Evolutionary conservation across 2,329 filamentous ascomycete species (phyloP), one percentile per base, ranked within the genome.

Genomic region (Rutstroemia sp.): DNA sequence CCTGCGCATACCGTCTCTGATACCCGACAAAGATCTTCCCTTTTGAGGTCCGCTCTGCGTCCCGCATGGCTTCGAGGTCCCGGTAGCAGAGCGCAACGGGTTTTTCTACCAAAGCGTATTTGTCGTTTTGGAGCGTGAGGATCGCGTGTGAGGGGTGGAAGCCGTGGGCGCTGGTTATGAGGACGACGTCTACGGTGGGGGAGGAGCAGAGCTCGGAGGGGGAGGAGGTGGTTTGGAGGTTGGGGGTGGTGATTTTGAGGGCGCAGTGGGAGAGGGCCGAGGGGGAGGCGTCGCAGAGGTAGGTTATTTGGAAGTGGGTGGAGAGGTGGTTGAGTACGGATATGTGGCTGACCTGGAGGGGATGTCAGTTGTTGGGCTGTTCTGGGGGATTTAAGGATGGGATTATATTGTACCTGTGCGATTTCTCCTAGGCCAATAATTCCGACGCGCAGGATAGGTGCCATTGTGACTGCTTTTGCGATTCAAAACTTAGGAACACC

Each of bases 71-170:
- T 25, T 76, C 68, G 0, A 76, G 69, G 48, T 76, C 75, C 2
- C 70, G 71, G 19, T 77, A 67, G 23, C 72, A 77, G 4, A 84
- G 64, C 0, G 79, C 73, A 2, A 82, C 63, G 0, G 83, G 82
- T 57, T 84, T 83, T 65, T 86, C 82, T 4, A 86, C 70, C 57
- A 86, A 73, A 10, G 78, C 76, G 59, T 78, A 71, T 65, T 86
- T 86, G 53, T 76, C 73, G 16, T 76, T 68, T 53, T 76, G 59
- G 1, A 86, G 70, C 0, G 81, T 80, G 0, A 75, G 63, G 25
- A 83, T 70, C 2, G 73, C 75, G 56, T 82, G 76, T 4, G 69
- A 58, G n/a, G 73, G 74, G 64, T 85, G 83, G 58, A 74, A 81
- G 21, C 78, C 79, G 59, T 84, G 76, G 3, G 74, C 70, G 34